phyloP scores from a whole-genome alignment of 2,329 filamentous ascomycete species.

The Trichoderma simmonsii region DNA sequence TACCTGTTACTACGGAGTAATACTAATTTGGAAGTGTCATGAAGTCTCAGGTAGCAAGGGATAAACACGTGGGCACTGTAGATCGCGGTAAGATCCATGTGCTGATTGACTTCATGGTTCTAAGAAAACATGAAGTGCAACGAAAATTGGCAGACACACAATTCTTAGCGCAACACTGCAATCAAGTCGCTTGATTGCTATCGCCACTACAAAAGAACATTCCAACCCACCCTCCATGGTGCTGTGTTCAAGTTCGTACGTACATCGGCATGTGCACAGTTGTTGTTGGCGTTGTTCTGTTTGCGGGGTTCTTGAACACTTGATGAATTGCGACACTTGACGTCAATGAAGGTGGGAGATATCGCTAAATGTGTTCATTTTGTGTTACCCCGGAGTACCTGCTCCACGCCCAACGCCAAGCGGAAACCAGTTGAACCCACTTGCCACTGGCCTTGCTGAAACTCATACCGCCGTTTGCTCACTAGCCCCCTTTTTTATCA shows the following conservation, averaged over 20 bases:
- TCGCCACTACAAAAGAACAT: not conserved
- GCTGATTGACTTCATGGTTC: not conserved
- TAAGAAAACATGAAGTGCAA: not conserved
- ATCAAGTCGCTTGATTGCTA: not conserved
- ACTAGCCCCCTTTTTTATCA: not conserved
- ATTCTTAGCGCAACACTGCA: not conserved
- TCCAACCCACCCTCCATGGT: not conserved
- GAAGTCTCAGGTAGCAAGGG: not conserved
- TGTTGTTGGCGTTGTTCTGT: not conserved
- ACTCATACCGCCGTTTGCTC: conserved; percentile 12
- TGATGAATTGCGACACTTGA: not conserved
- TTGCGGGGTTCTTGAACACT: not conserved
- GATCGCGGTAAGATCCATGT: no score
- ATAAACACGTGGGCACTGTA: not conserved
- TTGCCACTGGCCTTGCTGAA: not conserved
- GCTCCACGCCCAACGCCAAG: not conserved
- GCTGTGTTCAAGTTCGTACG: not conserved
- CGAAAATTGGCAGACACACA: not conserved
- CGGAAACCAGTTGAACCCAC: not conserved
- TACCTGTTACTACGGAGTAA: no score
- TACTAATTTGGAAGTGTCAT: no score
- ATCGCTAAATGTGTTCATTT: not conserved
- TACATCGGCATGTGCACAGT: not conserved
- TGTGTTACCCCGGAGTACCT: conserved; percentile 1
- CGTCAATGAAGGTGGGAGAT: not conserved